These are phyloP conservation scores for Leishmania arabica DNA, from an alignment of 208 protist genomes.

Conservation along the genomic window DNA sequence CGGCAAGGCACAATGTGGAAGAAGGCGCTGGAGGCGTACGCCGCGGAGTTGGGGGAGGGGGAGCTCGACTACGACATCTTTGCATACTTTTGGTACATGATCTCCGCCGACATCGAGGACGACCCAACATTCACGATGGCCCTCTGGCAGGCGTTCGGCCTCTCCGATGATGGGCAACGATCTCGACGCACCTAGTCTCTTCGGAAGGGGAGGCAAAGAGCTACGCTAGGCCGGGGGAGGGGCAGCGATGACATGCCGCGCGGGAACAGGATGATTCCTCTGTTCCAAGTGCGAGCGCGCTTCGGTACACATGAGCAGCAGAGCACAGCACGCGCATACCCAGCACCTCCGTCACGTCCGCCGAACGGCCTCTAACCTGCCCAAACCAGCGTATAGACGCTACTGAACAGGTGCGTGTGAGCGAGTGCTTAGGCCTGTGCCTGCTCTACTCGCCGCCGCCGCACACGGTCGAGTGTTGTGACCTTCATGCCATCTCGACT, in stretches of 20 bases:
- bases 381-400: background rate
- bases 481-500: background rate
- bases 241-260: background rate
- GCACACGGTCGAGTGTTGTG: background rate
- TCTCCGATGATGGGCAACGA: conserved; percentile 40
- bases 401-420: background rate
- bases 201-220: background rate
- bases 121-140: conserved; percentile 83
- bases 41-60: conserved; percentile 38
- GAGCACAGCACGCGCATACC: background rate
- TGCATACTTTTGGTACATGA: conserved; percentile 72
- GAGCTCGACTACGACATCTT: conserved; percentile 63
- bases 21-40: conserved; percentile 40
- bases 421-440: background rate
- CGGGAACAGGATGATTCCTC: background rate
- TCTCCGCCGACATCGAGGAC: conserved; percentile 76
- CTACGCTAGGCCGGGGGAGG: background rate
- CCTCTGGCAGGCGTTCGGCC: conserved; percentile 76
- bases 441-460: background rate
- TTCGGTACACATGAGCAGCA: background rate
- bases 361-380: background rate
- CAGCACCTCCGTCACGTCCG: background rate
- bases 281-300: background rate
- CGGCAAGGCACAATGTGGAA: conserved; percentile 44
- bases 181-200: background rate